Percentiles rank a stretch among this genome's conserved stretches.
phyloP scores from a whole-genome alignment of 441 rosid genomes.

The Pelargonium myrrhifolium region DNA sequence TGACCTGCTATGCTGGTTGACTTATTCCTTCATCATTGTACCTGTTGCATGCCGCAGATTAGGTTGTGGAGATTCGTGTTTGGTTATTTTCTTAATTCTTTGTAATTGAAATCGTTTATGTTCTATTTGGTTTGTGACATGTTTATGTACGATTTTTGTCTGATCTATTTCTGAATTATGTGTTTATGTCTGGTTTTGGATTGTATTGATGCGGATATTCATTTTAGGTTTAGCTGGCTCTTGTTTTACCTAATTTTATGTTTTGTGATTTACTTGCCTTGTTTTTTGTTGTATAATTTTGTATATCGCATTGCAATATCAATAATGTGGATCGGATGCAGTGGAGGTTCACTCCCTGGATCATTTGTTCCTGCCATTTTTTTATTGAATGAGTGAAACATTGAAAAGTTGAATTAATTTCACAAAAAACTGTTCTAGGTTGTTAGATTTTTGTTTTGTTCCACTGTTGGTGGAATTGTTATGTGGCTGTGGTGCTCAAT shows the following conservation, averaged over 20 bases:
- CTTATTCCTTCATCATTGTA: not conserved
- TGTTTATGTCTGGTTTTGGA: not conserved
- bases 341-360: not conserved
- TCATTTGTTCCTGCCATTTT: not conserved
- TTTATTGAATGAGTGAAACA: not conserved
- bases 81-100: too few species aligned
- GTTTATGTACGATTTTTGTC: not conserved
- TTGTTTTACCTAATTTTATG: not conserved
- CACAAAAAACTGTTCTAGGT: not conserved
- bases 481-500: not conserved
- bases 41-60: conserved; percentile 1
- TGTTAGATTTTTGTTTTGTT: not conserved
- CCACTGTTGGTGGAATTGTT: not conserved
- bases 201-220: not conserved
- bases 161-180: conserved; percentile 3
- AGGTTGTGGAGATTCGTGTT: not conserved
- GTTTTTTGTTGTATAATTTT: not conserved
- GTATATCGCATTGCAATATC: not conserved
- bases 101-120: too few species aligned
- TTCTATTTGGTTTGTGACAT: too few species aligned
- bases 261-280: not conserved
- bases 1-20: not conserved
- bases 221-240: not conserved
- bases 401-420: not conserved
- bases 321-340: not conserved